Percentiles rank a stretch among this genome's conserved stretches.
phyloP scores from a whole-genome alignment of 2,329 filamentous ascomycete genomes.

The Penicillium sp. region DNA sequence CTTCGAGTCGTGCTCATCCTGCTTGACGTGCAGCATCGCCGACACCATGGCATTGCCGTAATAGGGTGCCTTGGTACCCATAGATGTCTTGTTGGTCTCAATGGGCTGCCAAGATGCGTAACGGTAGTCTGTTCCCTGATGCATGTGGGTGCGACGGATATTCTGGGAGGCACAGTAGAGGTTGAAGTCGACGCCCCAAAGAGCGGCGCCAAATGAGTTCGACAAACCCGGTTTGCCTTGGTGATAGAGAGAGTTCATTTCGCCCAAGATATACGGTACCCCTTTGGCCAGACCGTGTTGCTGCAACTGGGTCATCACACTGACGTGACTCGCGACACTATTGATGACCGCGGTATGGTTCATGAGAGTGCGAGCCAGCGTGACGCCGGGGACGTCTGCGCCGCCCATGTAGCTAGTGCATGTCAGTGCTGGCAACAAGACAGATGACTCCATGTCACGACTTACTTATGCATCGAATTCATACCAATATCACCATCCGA shows the following conservation, averaged over 20 bases:
- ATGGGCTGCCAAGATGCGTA: constrained; percentile 65
- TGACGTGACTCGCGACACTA: constrained; percentile 52
- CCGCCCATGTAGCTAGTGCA: constrained; percentile 61
- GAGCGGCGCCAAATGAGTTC: constrained; percentile 65
- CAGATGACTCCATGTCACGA: not conserved
- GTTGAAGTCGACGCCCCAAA: constrained; percentile 66
- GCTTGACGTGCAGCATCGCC: constrained; percentile 46
- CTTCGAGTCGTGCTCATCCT: constrained; percentile 36
- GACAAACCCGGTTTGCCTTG: constrained; percentile 63
- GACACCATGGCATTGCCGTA: constrained; percentile 64
- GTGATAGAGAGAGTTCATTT: constrained; percentile 65
- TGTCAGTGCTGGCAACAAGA: not conserved
- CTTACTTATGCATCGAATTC: constrained; percentile 63
- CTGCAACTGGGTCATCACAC: not conserved
- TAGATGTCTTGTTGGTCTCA: constrained; percentile 49
- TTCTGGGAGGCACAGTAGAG: constrained; percentile 58
- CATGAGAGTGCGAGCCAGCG: constrained; percentile 63
- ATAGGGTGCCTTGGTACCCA: constrained; percentile 64
- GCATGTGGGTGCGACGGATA: constrained; percentile 63
- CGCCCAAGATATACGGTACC: constrained; percentile 60
- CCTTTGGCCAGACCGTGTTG: constrained; percentile 9
- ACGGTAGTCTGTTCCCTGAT: constrained; percentile 64
- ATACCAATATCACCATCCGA: constrained; percentile 52
- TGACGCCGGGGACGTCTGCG: constrained; percentile 61
- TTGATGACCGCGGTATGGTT: constrained; percentile 59